phyloP scores from a whole-genome alignment of 306 rosid species.

The Glycine latifolia region DNA sequence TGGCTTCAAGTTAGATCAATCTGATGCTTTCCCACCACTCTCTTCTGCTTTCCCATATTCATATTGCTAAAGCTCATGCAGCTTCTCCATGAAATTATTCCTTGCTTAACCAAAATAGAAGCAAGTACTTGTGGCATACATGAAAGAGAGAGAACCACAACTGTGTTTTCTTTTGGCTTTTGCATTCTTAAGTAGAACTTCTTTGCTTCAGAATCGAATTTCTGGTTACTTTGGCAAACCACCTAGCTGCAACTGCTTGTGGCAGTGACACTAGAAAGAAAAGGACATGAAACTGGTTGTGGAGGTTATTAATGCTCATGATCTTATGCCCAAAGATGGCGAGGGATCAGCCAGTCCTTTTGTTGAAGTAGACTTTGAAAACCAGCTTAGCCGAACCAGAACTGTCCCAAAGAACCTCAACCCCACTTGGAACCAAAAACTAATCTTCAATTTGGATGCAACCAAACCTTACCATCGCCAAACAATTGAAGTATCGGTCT shows the following conservation, averaged over 20 bases:
- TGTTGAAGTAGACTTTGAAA: slow-evolving; percentile 70
- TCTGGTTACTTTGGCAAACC: slow-evolving; percentile 58
- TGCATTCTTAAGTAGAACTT: slow-evolving; percentile 56
- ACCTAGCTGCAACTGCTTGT: slow-evolving; percentile 51
- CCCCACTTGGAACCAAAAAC: slow-evolving; percentile 70
- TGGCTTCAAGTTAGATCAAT: slow-evolving; percentile 43
- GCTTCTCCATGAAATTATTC: slow-evolving; percentile 73
- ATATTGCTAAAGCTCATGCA: slow-evolving; percentile 43
- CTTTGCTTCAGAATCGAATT: slow-evolving; percentile 67
- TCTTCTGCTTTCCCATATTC: slow-evolving; percentile 23
- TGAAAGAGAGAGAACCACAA: slow-evolving; percentile 27
- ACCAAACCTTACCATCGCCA: slow-evolving; percentile 56
- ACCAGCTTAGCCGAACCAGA: slow-evolving; percentile 63
- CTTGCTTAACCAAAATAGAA: slow-evolving; percentile 57
- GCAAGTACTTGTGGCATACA: slow-evolving; percentile 21
- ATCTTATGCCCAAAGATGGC: slow-evolving; percentile 73
- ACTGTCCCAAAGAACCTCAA: slow-evolving; percentile 65
- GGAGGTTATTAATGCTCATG: slow-evolving; percentile 70
- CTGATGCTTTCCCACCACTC: slow-evolving; percentile 34
- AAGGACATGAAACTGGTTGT: slow-evolving; percentile 72
- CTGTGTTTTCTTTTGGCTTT: slow-evolving; percentile 40
- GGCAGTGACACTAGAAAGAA: slow-evolving; percentile 46
- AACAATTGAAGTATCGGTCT: slow-evolving; percentile 59
- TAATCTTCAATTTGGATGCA: slow-evolving; percentile 51
- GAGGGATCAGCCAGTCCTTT: slow-evolving; percentile 72